phyloP scores from a whole-genome alignment of 805 yeast species.

The Ogataea salicorniae region DNA sequence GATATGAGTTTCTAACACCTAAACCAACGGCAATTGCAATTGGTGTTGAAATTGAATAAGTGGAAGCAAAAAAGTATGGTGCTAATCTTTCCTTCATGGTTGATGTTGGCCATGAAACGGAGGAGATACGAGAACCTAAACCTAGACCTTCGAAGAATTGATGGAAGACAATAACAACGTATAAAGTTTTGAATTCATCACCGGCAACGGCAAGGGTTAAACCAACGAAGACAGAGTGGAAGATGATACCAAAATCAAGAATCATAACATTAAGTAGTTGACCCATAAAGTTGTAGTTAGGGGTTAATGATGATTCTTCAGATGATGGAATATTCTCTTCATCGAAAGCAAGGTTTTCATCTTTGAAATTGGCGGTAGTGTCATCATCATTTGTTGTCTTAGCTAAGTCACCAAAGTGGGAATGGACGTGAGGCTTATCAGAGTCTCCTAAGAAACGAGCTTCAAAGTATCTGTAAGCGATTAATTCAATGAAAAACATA shows the following conservation, averaged over 20 bases:
- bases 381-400: conserved; percentile 19
- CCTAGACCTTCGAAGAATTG: conserved; percentile 84
- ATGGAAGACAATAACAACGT: conserved; percentile 60
- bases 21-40: conserved; percentile 70
- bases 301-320: conserved; percentile 36
- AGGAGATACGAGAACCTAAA: conserved; percentile 67
- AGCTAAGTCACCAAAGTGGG: conserved; percentile 44
- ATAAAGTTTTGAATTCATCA: conserved; percentile 63
- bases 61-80: conserved; percentile 44
- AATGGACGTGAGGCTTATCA: conserved; percentile 37
- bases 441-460: conserved; percentile 19
- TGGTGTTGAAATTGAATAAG: conserved; percentile 57
- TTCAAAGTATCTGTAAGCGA: conserved; percentile 42
- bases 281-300: conserved; percentile 45
- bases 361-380: conserved; percentile 23
- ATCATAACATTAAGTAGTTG: conserved; percentile 50
- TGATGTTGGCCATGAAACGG: conserved; percentile 33
- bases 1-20: conserved; percentile 58
- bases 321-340: not conserved
- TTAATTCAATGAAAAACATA: conserved; percentile 44
- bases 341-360: conserved; percentile 8
- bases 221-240: conserved; percentile 79
- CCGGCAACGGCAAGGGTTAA: conserved; percentile 71
- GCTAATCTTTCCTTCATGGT: conserved; percentile 33
- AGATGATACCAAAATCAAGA: conserved; percentile 71